These are phyloP conservation scores for Wickerhamomyces rabaulensis DNA, from an alignment of 805 yeast species.

Conservation along the genomic window DNA sequence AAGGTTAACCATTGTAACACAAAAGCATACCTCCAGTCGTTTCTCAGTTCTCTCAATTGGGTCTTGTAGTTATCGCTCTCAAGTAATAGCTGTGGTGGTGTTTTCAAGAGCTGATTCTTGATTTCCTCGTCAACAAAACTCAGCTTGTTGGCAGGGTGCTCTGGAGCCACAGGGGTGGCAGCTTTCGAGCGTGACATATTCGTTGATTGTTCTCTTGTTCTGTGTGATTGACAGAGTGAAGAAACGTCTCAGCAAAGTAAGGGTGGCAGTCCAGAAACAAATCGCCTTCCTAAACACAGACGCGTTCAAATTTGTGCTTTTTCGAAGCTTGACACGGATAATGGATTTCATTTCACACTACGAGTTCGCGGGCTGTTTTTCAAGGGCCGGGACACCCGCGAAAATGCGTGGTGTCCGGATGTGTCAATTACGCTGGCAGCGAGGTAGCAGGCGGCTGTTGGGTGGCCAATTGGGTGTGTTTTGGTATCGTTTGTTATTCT, in stretches of 20 bases:
- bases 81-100: constrained; percentile 33
- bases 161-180: constrained; percentile 13
- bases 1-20: constrained; percentile 52
- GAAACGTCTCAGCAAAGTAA: no score
- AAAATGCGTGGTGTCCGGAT: neutral
- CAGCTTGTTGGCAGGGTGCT: constrained; percentile 25
- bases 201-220: neutral
- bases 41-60: constrained; percentile 29
- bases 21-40: constrained; percentile 32
- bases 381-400: neutral
- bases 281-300: neutral
- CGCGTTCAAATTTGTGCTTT: neutral
- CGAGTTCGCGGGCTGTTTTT: neutral
- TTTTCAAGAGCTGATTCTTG: constrained; percentile 29
- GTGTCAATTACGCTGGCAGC: neutral
- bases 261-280: no score
- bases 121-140: constrained; percentile 28
- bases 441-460: neutral
- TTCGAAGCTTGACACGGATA: neutral
- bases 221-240: neutral
- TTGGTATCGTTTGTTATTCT: no score
- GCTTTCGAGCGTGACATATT: constrained; percentile 18
- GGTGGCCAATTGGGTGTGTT: neutral
- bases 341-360: neutral
- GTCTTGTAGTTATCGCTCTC: constrained; percentile 32